Evolutionary conservation across 2,329 filamentous ascomycete species (phyloP).

Genomic region (Colletotrichum sansevieriae): DNA sequence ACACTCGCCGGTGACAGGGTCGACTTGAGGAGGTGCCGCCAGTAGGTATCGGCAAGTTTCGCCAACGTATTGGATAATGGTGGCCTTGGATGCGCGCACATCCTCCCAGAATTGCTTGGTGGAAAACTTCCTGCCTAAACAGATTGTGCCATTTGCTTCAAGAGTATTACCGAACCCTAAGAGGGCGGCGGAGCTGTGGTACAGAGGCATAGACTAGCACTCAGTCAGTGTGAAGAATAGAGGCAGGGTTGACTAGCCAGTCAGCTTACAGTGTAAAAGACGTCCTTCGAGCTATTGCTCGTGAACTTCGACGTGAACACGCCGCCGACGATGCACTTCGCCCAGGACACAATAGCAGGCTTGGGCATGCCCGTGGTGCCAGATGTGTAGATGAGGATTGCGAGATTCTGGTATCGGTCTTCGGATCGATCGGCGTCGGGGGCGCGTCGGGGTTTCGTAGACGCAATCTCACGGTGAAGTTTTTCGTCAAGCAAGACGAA

Average conservation of each 20-base stretch:
- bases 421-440: constrained; percentile 69
- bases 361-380: constrained; percentile 90
- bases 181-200: constrained; percentile 83
- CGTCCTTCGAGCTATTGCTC: constrained; percentile 70
- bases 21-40: constrained; percentile 71
- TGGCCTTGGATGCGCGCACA: constrained; percentile 77
- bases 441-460: constrained; percentile 66
- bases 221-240: constrained; percentile 13
- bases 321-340: constrained; percentile 69
- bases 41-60: constrained; percentile 89
- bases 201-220: constrained; percentile 84
- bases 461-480: constrained; percentile 66
- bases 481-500: constrained; percentile 73
- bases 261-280: constrained; percentile 77
- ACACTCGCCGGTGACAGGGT: constrained; percentile 73
- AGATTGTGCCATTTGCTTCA: constrained; percentile 72
- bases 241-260: constrained; percentile 7
- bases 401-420: constrained; percentile 68
- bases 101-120: constrained; percentile 83
- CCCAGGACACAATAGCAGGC: constrained; percentile 81
- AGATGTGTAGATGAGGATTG: constrained; percentile 85
- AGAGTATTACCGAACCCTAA: constrained; percentile 76
- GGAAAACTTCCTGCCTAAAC: constrained; percentile 83
- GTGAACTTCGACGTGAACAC: constrained; percentile 69
- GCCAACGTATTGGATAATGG: constrained; percentile 87